These are phyloP conservation scores for Thecaphora thlaspeos DNA, from an alignment of 1,284 basidiomycete genomes.

Conservation along the genomic window DNA sequence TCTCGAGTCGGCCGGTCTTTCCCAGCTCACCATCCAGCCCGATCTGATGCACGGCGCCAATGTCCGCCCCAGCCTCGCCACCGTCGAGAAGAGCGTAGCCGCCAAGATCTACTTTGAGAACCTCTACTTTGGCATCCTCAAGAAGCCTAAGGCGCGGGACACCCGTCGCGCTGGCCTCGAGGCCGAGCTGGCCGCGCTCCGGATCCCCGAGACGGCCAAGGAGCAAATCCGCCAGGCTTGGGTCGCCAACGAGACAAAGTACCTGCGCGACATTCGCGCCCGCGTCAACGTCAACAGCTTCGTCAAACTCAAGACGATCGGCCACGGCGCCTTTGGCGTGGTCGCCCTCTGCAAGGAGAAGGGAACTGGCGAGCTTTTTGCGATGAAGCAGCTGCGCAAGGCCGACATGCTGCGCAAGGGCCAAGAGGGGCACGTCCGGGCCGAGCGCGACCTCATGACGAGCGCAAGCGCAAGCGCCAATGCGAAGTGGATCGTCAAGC, in stretches of 20 bases:
- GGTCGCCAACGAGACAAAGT: constrained; percentile 82
- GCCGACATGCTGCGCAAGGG: constrained; percentile 94
- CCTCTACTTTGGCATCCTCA: constrained; percentile 68
- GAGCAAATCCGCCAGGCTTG: constrained; percentile 72
- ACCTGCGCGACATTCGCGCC: constrained; percentile 77
- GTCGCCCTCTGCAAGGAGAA: constrained; percentile 86
- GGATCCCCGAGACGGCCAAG: constrained; percentile 71
- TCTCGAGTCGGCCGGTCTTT: constrained; percentile 28
- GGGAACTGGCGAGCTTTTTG: constrained; percentile 75
- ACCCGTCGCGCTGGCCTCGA: constrained; percentile 81
- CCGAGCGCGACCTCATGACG: constrained; percentile 83
- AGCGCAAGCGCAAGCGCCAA: constrained; percentile 61
- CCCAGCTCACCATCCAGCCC: constrained; percentile 20
- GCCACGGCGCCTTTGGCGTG: constrained; percentile 96
- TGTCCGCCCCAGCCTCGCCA: constrained; percentile 67
- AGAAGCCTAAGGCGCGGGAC: constrained; percentile 79
- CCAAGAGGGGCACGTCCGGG: constrained; percentile 93
- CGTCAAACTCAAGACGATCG: constrained; percentile 87
- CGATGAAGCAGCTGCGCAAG: constrained; percentile 96
- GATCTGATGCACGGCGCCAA: constrained; percentile 14
- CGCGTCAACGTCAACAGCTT: constrained; percentile 83
- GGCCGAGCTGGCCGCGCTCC: constrained; percentile 75
- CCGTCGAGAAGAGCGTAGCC: constrained; percentile 87
- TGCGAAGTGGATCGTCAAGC: constrained; percentile 78
- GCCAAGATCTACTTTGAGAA: constrained; percentile 95